phyloP scores from a whole-genome alignment of 2,329 filamentous ascomycete species.

The Phialophora tarda region DNA sequence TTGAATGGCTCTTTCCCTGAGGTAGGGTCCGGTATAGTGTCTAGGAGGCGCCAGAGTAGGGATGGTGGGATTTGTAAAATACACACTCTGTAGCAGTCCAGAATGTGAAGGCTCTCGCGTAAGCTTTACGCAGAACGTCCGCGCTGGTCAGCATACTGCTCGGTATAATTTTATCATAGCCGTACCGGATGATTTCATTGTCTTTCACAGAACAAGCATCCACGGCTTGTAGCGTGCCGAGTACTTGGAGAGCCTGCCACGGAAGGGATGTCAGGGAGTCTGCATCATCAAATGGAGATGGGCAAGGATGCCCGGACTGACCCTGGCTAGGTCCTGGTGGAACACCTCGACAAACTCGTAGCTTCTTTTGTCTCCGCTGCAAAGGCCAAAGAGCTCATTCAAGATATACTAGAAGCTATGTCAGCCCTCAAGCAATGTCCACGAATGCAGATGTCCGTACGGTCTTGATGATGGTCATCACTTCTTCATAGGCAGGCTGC shows the following conservation, averaged over 20 bases:
- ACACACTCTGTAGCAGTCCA: conserved; percentile 27
- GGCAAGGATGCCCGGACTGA: not conserved
- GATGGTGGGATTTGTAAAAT: conserved; percentile 28
- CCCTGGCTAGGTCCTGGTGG: conserved; percentile 21
- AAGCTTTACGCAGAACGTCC: not conserved
- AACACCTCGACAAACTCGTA: conserved; percentile 30
- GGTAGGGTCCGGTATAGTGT: conserved; percentile 7
- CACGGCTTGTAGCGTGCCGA: too few species aligned
- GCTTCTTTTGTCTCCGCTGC: conserved; percentile 29
- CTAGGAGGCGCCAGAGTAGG: conserved; percentile 15
- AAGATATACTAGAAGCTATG: not conserved
- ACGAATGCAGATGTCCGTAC: not conserved
- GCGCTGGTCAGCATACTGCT: too few species aligned
- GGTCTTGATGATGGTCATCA: conserved; percentile 19
- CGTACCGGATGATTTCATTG: too few species aligned
- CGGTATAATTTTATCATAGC: too few species aligned
- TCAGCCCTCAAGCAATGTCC: not conserved
- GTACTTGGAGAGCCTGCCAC: too few species aligned
- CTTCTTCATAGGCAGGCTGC: conserved; percentile 9
- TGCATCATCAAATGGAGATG: not conserved
- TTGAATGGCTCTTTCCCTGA: not conserved
- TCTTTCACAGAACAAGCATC: too few species aligned
- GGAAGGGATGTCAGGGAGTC: too few species aligned
- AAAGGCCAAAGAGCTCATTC: conserved; percentile 23
- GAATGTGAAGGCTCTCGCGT: conserved; percentile 27